Conservation (phyloP, 2,329 filamentous ascomycete genomes). For the Fusarium nodosum region DNA sequence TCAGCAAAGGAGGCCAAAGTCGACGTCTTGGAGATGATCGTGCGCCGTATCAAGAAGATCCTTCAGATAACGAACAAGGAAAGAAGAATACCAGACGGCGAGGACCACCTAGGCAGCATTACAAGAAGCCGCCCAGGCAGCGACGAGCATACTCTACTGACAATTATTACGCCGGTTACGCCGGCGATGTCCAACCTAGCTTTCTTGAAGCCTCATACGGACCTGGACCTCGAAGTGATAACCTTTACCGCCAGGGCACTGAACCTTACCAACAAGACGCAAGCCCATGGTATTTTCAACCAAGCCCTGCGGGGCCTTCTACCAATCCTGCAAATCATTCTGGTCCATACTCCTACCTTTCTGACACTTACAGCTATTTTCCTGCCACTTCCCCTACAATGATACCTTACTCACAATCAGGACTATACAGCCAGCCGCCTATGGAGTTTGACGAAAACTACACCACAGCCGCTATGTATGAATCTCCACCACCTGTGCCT, state of each 20-base stretch:
- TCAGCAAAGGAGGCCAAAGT: not conserved
- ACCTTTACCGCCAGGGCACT: not conserved
- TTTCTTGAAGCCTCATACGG: not conserved
- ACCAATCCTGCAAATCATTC: not conserved
- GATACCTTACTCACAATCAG: not conserved
- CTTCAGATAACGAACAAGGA: not conserved
- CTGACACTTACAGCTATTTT: slow-evolving; percentile 3
- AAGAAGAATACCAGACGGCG: not conserved
- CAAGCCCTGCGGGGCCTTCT: accelerated
- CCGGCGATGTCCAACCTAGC: not conserved
- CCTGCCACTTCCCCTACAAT: not conserved
- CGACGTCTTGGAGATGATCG: not conserved
- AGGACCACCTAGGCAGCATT: not conserved
- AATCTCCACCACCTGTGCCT: not conserved
- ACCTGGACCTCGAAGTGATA: not conserved
- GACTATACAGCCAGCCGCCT: not conserved
- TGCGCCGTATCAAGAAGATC: slow-evolving; percentile 1
- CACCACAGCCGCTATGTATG: not conserved
- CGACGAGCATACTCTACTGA: slow-evolving; percentile 5
- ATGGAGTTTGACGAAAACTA: not conserved
- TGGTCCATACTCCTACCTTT: not conserved
- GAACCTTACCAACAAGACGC: not conserved
- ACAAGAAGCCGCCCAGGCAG: not conserved
- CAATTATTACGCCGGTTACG: not conserved
- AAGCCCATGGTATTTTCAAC: not conserved